Evolutionary conservation across 805 yeast species (phyloP), one percentile per base, ranked within the genome.

Genomic region (Cyberlindnera veronae): DNA sequence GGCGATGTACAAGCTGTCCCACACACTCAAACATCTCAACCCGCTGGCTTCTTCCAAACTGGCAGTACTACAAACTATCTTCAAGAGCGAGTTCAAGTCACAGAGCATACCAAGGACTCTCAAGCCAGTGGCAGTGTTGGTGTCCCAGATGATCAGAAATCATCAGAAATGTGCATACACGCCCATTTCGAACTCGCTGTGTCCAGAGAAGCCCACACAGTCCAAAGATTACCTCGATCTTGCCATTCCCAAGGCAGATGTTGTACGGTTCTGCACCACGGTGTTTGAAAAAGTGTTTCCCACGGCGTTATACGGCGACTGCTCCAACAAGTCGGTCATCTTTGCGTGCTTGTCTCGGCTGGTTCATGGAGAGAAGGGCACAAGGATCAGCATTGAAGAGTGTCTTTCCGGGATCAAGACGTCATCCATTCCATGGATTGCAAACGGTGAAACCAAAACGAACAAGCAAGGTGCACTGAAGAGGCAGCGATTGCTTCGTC

Each of bases 371-470:
- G 62, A 69, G 0, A 54, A 66, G 10, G 61, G 61, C 26, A 76
- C 72, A 6, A 38, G 41, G 3, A 28, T 77, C 0, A 39, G 61
- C 0, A 36, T 72, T 0, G 45, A 51, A 2, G 54, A 61, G 3
- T 32, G 78, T 0, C 27, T 66, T 3, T 47, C 57, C 5, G 61
- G 62, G 0, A 51, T 82, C 7, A 64, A 58, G 34, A 27, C 76
- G 0, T 64, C 61, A 6, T 73, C 72, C 1, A 68, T 86, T 3
- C 23, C 40, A 0, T 85, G 95, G 95, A 50, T 82, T 2, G 72
- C 74, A 0, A 63, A 63, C 42, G 52, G 20, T n/a, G n/a, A n/a
- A n/a, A n/a, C n/a, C n/a, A 19, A 55, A 11, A 49, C 61, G 10
- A 71, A 70, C n/a, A 62, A 60, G 18, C 69, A 68, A 12, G 84